Conservation (phyloP, 179 eudicot species). For the Beta macrorhiza region DNA sequence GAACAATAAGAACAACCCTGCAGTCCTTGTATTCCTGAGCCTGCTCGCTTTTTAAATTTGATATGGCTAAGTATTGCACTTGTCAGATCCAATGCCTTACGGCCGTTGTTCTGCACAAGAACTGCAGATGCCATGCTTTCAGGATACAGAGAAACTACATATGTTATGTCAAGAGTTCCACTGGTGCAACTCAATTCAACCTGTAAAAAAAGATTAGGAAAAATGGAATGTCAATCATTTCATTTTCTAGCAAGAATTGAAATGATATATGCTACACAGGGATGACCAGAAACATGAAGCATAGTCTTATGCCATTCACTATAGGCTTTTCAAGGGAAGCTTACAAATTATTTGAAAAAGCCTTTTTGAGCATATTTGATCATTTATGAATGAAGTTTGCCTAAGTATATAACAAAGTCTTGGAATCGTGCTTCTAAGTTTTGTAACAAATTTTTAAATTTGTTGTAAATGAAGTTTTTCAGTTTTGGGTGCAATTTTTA, state of each 20-base stretch:
- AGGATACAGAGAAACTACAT: conserved; percentile 69
- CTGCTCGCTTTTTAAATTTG: conserved; percentile 49
- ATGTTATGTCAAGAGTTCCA: conserved; percentile 62
- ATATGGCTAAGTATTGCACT: conserved; percentile 76
- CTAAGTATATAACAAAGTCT: too few species aligned
- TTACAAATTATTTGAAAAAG: too few species aligned
- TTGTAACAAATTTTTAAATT: too few species aligned
- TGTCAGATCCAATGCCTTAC: conserved; percentile 48
- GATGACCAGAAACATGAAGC: too few species aligned
- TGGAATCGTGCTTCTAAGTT: too few species aligned
- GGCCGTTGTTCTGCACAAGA: conserved; percentile 74
- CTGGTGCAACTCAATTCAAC: conserved; percentile 73
- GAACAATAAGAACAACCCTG: conserved; percentile 69
- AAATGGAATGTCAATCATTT: neutral
- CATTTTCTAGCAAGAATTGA: neutral
- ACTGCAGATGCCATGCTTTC: conserved; percentile 86
- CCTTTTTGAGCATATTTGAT: too few species aligned
- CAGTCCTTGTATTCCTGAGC: conserved; percentile 66
- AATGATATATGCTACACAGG: neutral
- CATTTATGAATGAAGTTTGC: too few species aligned
- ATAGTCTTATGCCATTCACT: too few species aligned
- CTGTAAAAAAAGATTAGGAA: conserved; percentile 28
- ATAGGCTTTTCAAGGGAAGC: too few species aligned
- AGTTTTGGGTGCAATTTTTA: too few species aligned
- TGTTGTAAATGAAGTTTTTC: too few species aligned